Evolutionary conservation across 2,329 filamentous ascomycete species (phyloP), one percentile per base, ranked within the genome.

Genomic region (Onygenales sp.): DNA sequence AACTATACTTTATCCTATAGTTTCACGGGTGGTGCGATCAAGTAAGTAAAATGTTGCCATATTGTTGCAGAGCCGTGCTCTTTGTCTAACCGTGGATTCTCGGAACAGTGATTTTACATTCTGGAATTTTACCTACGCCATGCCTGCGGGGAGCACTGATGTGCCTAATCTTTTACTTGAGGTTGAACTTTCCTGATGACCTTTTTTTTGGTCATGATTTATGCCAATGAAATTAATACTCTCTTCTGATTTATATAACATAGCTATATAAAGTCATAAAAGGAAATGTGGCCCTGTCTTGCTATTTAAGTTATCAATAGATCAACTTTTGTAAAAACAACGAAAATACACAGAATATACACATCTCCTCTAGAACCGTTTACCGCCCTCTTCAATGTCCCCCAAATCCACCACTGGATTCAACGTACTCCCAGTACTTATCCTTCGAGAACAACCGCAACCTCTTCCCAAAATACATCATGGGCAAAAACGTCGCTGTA

Each of bases 1-100:
- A 64, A 64, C 0, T 74, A 73, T 14, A 58, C 58, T 1, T 62
- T 80, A 2, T 64, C 65, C 0, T 80, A 77, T 34, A 32, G 4
- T 10, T 13, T 47, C 17, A 27, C 21, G 42, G 36, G 6, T 39
- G 36, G 13, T 33, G 39, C 11, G 17, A 34, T 27, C 34, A 43
- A 51, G 37, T 45, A 21, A 17, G 34, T 51, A 1, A 13, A 13
- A 13, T 45, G 39, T 13, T 11, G n/a, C 31, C 21, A 27, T 42
- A 14, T 21, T 8, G 13, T n/a, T 10, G 6, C 5, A 14, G 31
- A 14, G 50, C 48, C 58, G 42, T 61, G 40, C 6, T 31, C 7
- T 11, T 17, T 21, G 14, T 64, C 63, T 49, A 67, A 70, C 36
- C 70, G 70, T 44, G 69, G 71, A 52, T 68, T 70, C 48, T 39